Base-by-base conservation (phyloP, 2,329 filamentous ascomycete genomes). In the Phialophora expanda region DNA sequence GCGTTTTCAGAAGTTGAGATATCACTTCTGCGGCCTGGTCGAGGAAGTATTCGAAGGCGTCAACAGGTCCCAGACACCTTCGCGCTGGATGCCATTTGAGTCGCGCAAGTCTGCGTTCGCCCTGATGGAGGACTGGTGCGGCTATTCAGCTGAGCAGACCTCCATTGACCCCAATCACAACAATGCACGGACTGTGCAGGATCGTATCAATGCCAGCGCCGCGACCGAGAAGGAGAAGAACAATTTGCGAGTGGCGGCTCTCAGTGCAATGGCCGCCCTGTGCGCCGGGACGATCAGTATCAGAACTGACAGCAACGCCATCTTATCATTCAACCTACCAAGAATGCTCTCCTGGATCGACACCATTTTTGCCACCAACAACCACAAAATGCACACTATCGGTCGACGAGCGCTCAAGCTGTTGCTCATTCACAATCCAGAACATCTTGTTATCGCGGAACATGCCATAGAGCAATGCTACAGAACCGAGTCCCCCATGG, bases 111-210 rank as follows among this genome's bases (percentile, higher is more conserved):
- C 95, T 4, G 91, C 94, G 0, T 99, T 99, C 75, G 89, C 93
- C 0, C 81, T 99, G 56, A 98, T 99, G 93, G 95, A 99, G 78
- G 94, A 98, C 70, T 99, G 96, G 96, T 99, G 95, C 76, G 95
- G 95, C 2, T 97, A 96, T 76, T 97, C 93, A 7, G 92, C 93
- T 0, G 97, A 97, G 70, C 90, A 93, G 71, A 92, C 91, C 2
- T 84, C 95, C 70, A 88, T 96, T 41, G 88, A 94, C 60, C 90
- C 92, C 62, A 91, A 95, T 66, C 81, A 84, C 64, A 87, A 90
- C 22, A 61, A 66, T 46, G 56, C 56, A 26, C 61, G 68, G 51
- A 66, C 69, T n/a, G 24, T 65, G 22, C 78, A 89, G 20, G 88
- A 89, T 12, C 92, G 93, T 74, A 86, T 91, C 70, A 89, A 90